A percentile compares a stretch with the other conserved stretches of the same genome.
These are phyloP conservation scores for Aspergillus sclerotiicarbonarius DNA, from an alignment of 495 filamentous ascomycete species.

Conservation along the genomic window DNA sequence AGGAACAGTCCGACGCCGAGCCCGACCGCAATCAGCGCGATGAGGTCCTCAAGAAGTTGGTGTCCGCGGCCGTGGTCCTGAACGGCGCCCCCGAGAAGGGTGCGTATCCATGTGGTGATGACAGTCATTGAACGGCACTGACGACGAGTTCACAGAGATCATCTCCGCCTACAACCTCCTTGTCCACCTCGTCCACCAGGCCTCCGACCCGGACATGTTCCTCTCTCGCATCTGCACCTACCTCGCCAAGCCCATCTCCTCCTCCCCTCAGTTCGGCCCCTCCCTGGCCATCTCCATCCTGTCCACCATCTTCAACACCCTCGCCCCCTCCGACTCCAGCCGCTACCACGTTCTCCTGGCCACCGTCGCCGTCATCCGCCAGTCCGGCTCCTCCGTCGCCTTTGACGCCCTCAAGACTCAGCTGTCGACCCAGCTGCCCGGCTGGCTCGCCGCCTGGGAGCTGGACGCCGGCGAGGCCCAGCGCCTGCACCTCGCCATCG, in stretches of 20 bases:
- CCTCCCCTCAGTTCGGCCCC: slow-evolving; percentile 78
- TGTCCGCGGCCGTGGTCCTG: slow-evolving; percentile 66
- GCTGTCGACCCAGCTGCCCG: slow-evolving; percentile 69
- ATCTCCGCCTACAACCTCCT: slow-evolving; percentile 93
- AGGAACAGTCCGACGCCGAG: slow-evolving; percentile 46
- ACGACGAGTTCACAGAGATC: slow-evolving; percentile 60
- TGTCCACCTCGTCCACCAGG: slow-evolving; percentile 84
- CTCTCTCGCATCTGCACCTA: slow-evolving; percentile 83
- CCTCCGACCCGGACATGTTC: slow-evolving; percentile 76
- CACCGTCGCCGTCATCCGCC: slow-evolving; percentile 75
- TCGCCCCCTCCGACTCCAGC: slow-evolving; percentile 67
- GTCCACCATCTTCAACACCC: slow-evolving; percentile 95
- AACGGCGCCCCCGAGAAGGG: slow-evolving; percentile 87
- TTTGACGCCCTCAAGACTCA: slow-evolving; percentile 80
- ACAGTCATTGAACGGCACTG: slow-evolving; percentile 18
- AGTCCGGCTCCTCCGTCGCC: slow-evolving; percentile 60
- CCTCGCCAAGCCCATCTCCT: slow-evolving; percentile 80
- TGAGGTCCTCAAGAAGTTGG: slow-evolving; percentile 84
- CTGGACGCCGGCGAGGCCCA: slow-evolving; percentile 75
- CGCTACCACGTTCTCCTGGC: slow-evolving; percentile 87
- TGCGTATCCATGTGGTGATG: slow-evolving; percentile 28
- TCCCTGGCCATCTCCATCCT: slow-evolving; percentile 83
- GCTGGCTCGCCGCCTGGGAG: slow-evolving; percentile 83
- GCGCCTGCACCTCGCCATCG: slow-evolving; percentile 74
- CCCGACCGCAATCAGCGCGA: slow-evolving; percentile 64